Evolutionary conservation across 2,329 filamentous ascomycete genomes (phyloP), one percentile per base, ranked within the genome.

Genomic region (Ceratocystis variospora): DNA sequence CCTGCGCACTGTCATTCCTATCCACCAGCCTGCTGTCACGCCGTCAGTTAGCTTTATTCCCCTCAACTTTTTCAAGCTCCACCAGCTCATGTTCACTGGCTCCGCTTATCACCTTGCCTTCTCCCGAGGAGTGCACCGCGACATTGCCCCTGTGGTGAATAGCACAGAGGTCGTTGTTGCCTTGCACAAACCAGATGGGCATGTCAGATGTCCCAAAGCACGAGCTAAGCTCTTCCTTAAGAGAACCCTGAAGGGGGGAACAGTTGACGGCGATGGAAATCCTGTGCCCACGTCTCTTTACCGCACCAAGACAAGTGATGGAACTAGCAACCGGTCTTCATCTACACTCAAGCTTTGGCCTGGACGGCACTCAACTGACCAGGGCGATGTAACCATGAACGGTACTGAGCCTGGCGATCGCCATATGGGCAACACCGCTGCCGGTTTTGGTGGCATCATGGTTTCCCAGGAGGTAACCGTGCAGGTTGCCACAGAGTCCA

Each of bases 41-140:
- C 75, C 80, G 1, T 78, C 79, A 33, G 81, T 83, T 71, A 78
- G 80, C 66, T 87, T 87, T 69, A 78, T 81, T 1, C 85, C 87
- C 0, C 75, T 88, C 37, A 80, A 76, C 57, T 84, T 89, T 69
- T 88, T 89, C 76, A 84, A 83, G 69, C 77, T 81, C 6, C 84
- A 86, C 67, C 87, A 89, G 73, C 80, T 86, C 68, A 79, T 83
- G 0, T 81, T 85, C 70, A 77, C 79, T 33, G 79, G 78, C 68
- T 77, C 80, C 41, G 75, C 78, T 0, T 81, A 84, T 69, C 79
- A 84, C 57, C 78, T 82, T 3, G 79, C 79, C 1, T 89, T 89
- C 70, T 79, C 81, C 0, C 80, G 82, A 66, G 79, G 79, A 41
- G 78, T 87, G 1, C 81, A 85, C 70, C 79, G 82, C 68, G 86